Evolutionary conservation across 495 filamentous ascomycete genomes (phyloP).

Genomic region (Xanthoparmelia taractica): DNA sequence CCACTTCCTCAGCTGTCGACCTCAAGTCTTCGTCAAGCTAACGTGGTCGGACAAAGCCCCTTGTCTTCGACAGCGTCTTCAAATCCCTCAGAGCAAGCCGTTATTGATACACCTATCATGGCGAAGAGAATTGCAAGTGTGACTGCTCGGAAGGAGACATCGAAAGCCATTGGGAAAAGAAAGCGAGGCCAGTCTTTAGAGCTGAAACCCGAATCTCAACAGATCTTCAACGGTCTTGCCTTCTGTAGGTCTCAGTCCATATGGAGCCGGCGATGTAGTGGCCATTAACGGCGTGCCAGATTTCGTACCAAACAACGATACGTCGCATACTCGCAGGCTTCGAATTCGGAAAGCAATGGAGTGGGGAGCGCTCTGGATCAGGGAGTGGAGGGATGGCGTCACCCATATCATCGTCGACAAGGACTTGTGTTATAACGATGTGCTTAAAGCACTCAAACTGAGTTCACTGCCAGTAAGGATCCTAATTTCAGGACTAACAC

Average conservation of each 20-base stretch:
- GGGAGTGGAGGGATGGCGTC: conserved; percentile 43
- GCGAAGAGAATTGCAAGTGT: neutral
- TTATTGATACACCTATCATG: conserved; percentile 5
- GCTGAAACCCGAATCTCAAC: conserved; percentile 48
- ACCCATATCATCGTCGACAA: conserved; percentile 81
- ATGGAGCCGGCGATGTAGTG: neutral
- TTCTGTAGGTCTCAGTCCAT: conserved; percentile 48
- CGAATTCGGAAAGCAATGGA: conserved; percentile 69
- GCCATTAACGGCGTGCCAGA: conserved; percentile 31
- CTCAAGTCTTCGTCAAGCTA: neutral
- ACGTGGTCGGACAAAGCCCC: conserved; percentile 1
- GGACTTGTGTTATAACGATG: conserved; percentile 52
- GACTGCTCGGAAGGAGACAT: conserved; percentile 27
- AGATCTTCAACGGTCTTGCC: conserved; percentile 56
- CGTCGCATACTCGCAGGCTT: conserved; percentile 53
- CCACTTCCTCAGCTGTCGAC: conserved; percentile 11
- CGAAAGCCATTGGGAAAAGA: conserved; percentile 36
- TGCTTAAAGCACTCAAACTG: conserved; percentile 53
- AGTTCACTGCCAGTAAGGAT: conserved; percentile 41
- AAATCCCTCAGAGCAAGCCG: neutral
- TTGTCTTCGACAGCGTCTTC: neutral
- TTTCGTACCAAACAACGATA: conserved; percentile 76
- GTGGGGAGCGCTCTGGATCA: conserved; percentile 63
- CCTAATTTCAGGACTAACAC: neutral
- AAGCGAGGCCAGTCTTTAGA: conserved; percentile 38